A percentile compares a stretch with the other conserved stretches of the same genome.
These are phyloP conservation scores for Fraxinus ornus DNA, from an alignment of 305 asterid genomes.

Conservation along the genomic window DNA sequence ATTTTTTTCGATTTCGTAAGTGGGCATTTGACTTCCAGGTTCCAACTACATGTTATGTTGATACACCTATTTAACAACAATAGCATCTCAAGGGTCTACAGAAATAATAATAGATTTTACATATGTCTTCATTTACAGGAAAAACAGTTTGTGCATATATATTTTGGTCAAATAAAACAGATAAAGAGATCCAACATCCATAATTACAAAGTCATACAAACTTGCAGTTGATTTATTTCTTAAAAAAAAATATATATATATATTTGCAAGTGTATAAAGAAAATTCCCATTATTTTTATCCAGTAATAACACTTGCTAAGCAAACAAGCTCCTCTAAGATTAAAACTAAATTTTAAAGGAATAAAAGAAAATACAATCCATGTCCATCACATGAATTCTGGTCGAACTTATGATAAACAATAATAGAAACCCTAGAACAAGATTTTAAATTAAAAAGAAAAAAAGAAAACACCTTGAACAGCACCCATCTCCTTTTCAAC, in stretches of 20 bases:
- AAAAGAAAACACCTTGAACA: neutral
- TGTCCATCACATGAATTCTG: neutral
- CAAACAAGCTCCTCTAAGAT: too few species aligned
- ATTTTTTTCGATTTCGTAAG: neutral
- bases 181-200: neutral
- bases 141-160: neutral
- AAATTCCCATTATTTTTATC: neutral
- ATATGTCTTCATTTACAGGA: neutral
- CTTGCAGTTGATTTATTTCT: neutral
- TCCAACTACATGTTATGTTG: neutral
- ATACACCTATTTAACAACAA: neutral
- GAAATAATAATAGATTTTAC: neutral
- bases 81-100: neutral
- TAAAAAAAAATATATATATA: neutral
- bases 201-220: neutral
- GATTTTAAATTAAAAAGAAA: neutral
- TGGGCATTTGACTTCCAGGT: neutral
- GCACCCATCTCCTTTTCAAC: constrained; percentile 9
- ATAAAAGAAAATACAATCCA: too few species aligned
- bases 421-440: neutral
- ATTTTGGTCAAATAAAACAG: neutral
- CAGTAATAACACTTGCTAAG: neutral
- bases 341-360: neutral
- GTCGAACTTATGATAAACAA: too few species aligned
- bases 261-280: neutral